These are phyloP conservation scores for Parsonsia alboflavescens DNA, from an alignment of 257 asterid genomes.

Conservation along the genomic window DNA sequence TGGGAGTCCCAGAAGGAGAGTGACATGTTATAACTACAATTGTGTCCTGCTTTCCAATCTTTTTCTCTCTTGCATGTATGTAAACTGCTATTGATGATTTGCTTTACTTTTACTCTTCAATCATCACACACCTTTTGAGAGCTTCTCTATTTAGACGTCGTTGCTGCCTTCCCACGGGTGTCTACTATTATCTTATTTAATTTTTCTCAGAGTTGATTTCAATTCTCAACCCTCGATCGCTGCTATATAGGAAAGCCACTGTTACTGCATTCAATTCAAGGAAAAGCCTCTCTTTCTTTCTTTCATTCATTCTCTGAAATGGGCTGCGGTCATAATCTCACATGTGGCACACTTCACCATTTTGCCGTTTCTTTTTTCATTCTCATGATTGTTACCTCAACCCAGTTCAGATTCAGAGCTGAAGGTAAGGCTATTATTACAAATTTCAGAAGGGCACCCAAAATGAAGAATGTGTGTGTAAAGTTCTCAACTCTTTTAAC, in stretches of 20 bases:
- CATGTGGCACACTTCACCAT: slow-evolving; percentile 18
- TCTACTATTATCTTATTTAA: neutral
- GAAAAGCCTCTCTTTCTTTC: neutral
- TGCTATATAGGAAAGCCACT: neutral
- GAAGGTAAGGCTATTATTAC: slow-evolving; percentile 36
- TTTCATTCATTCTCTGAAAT: slow-evolving; percentile 18
- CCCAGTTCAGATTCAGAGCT: slow-evolving; percentile 32
- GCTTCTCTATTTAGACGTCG: neutral
- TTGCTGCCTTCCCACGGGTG: neutral
- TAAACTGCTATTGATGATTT: neutral
- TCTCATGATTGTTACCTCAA: slow-evolving; percentile 29
- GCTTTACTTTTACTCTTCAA: slow-evolving; percentile 20
- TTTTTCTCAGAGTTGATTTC: no score
- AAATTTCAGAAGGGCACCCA: neutral
- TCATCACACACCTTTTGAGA: slow-evolving; percentile 16
- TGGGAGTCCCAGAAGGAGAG: slow-evolving; percentile 22
- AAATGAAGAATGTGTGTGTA: neutral
- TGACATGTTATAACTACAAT: slow-evolving; percentile 13
- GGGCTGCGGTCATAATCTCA: slow-evolving; percentile 30
- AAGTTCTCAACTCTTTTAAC: slow-evolving; percentile 3
- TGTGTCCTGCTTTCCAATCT: slow-evolving; percentile 8
- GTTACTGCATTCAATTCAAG: neutral
- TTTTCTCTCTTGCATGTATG: slow-evolving; percentile 11
- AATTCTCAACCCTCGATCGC: slow-evolving; percentile 13
- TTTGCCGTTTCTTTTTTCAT: slow-evolving; percentile 30